Base-by-base conservation (phyloP, 1,284 basidiomycete species). In the Moesziomyces antarcticus region DNA sequence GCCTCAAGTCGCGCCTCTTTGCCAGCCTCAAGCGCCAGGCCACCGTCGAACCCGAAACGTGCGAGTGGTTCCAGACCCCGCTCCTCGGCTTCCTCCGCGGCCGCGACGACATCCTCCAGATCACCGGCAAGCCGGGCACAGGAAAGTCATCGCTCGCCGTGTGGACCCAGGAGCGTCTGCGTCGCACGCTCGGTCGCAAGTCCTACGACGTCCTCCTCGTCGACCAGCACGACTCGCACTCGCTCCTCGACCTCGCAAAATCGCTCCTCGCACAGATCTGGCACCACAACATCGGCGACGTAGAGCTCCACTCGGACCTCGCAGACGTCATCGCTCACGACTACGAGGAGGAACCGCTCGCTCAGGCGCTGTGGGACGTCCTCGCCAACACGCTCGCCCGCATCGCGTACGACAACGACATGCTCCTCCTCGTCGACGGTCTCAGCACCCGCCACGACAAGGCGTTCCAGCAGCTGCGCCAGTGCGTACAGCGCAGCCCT, bases 1-100 rank as follows among this genome's bases (percentile, higher is more conserved):
- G 50, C 67, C 63, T 48, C 18, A 53, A 18, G 24, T 22, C 20
- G 11, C 50, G 21, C 48, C 76, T 50, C 21, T 50, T 50, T 9
- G 49, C 49, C 21, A 50, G 21, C 10, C 35, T 50, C n/a, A 21
- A 50, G 6, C 49, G 49, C 5, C 49, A 50, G 16, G 49, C 49
- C 16, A 41, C 49, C 21, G 49, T 50, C 3, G 21, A 37, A 11
- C 49, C 49, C 11, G 35, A 50, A 33, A 50, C 49, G 3, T 50
- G 49, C 49, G 49, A 50, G 49, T 50, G 49, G 49, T 50, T 50
- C 49, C 49, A 50, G 22, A 24, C 49, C 3, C 49, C 49, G 11
- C 18, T 50, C 22, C 49, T 50, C 49, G 24, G 11, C 35, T 50
- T 50, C 49, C 49, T 50, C 18, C 35, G 49, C 14, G 37, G 49